Evolutionary conservation across 2,329 filamentous ascomycete species (phyloP).

Genomic region (Chrysoporthe puriensis): DNA sequence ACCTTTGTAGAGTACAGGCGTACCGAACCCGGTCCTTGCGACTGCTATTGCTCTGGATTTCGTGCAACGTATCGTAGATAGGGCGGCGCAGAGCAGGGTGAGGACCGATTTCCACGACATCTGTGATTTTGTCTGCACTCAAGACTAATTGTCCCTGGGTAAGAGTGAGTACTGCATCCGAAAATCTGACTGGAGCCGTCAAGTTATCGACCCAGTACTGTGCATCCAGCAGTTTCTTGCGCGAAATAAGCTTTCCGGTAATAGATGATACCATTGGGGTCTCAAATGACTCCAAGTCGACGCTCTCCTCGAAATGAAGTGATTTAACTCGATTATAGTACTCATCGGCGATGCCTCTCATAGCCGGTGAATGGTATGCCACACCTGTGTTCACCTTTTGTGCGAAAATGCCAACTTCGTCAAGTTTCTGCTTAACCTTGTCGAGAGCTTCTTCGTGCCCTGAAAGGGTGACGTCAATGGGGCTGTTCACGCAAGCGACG

Average conservation of each 20-base stretch:
- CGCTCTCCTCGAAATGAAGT: too few relatives aligned
- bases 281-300: too few relatives aligned
- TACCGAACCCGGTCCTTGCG: too few relatives aligned
- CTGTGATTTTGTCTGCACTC: not conserved
- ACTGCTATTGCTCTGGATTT: too few relatives aligned
- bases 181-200: slow-evolving; percentile 36
- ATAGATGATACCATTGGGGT: not conserved
- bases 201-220: slow-evolving; percentile 40
- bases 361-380: slow-evolving; percentile 35
- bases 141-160: not conserved
- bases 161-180: slow-evolving; percentile 16
- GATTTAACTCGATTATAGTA: too few relatives aligned
- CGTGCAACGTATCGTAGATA: too few relatives aligned
- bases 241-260: not conserved
- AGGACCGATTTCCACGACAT: slow-evolving; percentile 35
- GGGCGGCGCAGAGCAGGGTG: slow-evolving; percentile 34
- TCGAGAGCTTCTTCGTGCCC: slow-evolving; percentile 33
- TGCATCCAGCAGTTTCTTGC: not conserved
- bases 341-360: too few relatives aligned
- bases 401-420: slow-evolving; percentile 35
- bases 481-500: slow-evolving; percentile 48
- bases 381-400: slow-evolving; percentile 38
- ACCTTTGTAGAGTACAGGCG: slow-evolving; percentile 24
- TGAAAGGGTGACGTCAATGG: slow-evolving; percentile 37
- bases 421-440: slow-evolving; percentile 30